Base-by-base conservation (phyloP, 2,329 filamentous ascomycete species). In the Pyrenophora seminiperda region DNA sequence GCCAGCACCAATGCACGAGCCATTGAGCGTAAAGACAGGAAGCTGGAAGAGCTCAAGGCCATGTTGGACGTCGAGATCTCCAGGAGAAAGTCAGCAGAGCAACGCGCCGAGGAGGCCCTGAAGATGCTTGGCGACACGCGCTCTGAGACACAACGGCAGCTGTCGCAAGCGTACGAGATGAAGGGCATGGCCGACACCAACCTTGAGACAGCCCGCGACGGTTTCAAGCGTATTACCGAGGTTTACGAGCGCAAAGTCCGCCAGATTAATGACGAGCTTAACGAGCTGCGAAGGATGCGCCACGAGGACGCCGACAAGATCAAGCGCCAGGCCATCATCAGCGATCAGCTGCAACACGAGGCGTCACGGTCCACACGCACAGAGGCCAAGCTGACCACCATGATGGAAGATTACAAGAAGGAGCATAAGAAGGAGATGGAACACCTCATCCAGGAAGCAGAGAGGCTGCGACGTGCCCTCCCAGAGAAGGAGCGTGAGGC, bases 321-420 rank as follows among this genome's bases (percentile, higher is more conserved):
- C 45, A 67, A 65, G 53, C 84, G 82, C 24, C 76, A 91, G 41
- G 80, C 84, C 42, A 84, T 89, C 51, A 78, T 91, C 24, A 87
- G 84, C 67, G 87, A 90, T 57, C 88, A 91, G 72, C 85, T 90
- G 67, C 82, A 88, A 57, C 80, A 81, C 63, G 88, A 90, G 61
- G 81, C 89, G 50, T 81, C 82, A 48, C 78, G 83, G 50, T 75
- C 86, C 18, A 74, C 75, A 50, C 78, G 80, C 40, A 81, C 88
- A 62, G 88, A 89, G 63, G 80, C 83, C 20, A 81, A 81, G 13
- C 84, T 91, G 51, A 72, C 74, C 13, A 74, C 74, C 38, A 75
- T 83, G 56, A 89, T 88, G 73, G 82, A 84, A 40, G 76, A 76
- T 38, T 89, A 90, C 74, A 88, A 87, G 70, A 68, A 73, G 47